Base-by-base conservation (phyloP, 129 eudicot genomes). In the Escallonia rubra region DNA sequence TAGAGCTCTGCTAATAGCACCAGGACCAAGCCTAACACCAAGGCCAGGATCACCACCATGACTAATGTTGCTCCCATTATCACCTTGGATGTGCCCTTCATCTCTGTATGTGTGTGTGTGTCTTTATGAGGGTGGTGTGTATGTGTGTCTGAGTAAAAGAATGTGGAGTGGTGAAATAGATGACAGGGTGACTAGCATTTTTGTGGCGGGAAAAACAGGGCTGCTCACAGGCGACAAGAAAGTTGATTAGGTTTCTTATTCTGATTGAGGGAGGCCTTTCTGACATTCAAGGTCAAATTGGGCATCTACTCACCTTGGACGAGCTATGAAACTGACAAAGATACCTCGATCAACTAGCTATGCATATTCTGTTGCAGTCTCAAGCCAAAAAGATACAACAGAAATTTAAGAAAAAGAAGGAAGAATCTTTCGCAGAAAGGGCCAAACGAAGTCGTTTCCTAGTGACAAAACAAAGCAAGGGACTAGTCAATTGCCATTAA, bases 1-100 rank as follows among this genome's bases (percentile, higher is more conserved):
- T 87, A 91, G 60, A 91, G 87, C 69, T 87, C 90, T 52, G 81
- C 95, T 60, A 91, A 70, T 47, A 91, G 90, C 12, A 91, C 80
- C 41, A 87, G 50, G 10, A 87, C 78, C 16, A 91, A 59, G 67
- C 80, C 90, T 9, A 87, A 43, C 2, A 91, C 81, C 57, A 85
- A 69, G 34, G 84, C 96, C 2, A 87, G 78, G 72, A 61, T 66
- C 40, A 85, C 76, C 42, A 79, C 76, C 77, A 83, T 80, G 57
- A 81, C 84, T 8, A 87, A 41, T 61, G 81, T 80, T 68, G 93
- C 80, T 63, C 85, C 90, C 86, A 91, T 79, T 23, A 91, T 81
- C 45, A 87, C 66, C 72, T 80, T 82, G 14, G 95, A 80, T 38
- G 75, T 53, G 5, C 76, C 85, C 78, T 81, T 80, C 96, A 84